Evolutionary conservation across 352 stramenopile genomes (phyloP), one percentile per base, ranked within the genome.

Genomic region (Globisporangium polare): DNA sequence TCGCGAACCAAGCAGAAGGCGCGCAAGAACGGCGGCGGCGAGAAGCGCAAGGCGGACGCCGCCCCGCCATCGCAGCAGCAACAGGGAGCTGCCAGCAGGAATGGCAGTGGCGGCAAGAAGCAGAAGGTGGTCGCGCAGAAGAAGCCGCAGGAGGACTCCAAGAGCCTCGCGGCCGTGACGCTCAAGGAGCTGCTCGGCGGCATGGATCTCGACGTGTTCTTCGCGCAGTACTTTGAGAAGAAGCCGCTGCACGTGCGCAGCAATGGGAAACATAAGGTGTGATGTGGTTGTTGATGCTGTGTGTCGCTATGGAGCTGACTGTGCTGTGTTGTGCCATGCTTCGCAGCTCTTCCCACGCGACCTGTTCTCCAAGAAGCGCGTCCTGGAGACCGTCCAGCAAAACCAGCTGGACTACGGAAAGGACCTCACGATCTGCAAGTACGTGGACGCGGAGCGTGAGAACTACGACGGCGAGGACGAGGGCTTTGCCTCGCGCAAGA

Each of bases 141-240:
- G 29, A 42, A 35, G 39, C 46, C 20, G 0, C 41, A 50, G 42
- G n/a, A 42, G 9, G 61, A 67, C 37, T 20, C 45, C 17, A 58
- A 65, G 52, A 59, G 33, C 20, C 61, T 69, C 53, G 74, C 71
- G 1, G 69, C 74, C 29, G 71, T 39, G 24, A 72, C 63, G 35
- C 46, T 90, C 26, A 72, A 65, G 31, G 77, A 76, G 31, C 56
- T 94, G 29, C 70, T 95, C 43, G 80, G 85, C 15, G 81, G 75
- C 27, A 89, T 93, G 73, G 41, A 73, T 22, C 18, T 94, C 31
- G 60, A 78, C 45, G 62, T 61, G 41, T 96, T 96, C 63, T 60
- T 88, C 50, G 62, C 62, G 37, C 68, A 92, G 35, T 77, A 94
- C 66, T 96, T 94, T 67, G 87, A 96, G 68, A 92, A 92, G 68